Conservation (phyloP, 768 basidiomycete species). For the Dioszegia crocea region DNA sequence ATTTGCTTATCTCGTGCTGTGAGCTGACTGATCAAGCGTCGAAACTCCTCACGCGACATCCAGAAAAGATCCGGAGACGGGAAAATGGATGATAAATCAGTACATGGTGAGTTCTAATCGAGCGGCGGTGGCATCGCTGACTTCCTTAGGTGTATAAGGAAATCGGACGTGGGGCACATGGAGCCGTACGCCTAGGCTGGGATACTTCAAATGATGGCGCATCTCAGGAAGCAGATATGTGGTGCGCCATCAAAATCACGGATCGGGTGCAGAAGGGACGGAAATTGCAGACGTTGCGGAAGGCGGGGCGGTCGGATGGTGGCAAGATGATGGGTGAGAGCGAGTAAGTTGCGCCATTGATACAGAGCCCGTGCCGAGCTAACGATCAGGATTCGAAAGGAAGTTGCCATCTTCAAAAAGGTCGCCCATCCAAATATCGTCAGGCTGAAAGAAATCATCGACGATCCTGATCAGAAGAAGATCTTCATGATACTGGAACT, state of each 20-base stretch:
- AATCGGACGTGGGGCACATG: conserved; percentile 85
- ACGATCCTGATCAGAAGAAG: conserved; percentile 78
- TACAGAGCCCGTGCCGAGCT: conserved; percentile 53
- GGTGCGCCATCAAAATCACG: conserved; percentile 53
- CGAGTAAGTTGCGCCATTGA: conserved; percentile 15
- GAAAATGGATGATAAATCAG: conserved; percentile 67
- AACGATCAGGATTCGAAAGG: conserved; percentile 61
- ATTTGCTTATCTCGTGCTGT: conserved; percentile 15
- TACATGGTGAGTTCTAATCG: conserved; percentile 55
- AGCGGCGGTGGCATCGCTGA: neutral
- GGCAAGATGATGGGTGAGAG: conserved; percentile 39
- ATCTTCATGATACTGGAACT: conserved; percentile 98
- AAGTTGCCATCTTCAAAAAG: conserved; percentile 99
- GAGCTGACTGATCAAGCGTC: conserved; percentile 25
- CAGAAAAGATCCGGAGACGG: conserved; percentile 40
- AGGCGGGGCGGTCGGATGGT: conserved; percentile 55
- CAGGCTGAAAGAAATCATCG: conserved; percentile 85
- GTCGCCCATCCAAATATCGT: conserved; percentile 85
- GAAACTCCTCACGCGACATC: conserved; percentile 43
- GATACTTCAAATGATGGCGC: conserved; percentile 47
- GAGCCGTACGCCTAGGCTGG: conserved; percentile 74
- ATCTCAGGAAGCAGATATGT: conserved; percentile 14
- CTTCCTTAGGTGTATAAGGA: conserved; percentile 57
- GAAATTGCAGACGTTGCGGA: conserved; percentile 16
- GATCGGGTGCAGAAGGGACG: conserved; percentile 60